Conservation (phyloP, 2,329 filamentous ascomycete species). For the Cladorrhinum sp. region DNA sequence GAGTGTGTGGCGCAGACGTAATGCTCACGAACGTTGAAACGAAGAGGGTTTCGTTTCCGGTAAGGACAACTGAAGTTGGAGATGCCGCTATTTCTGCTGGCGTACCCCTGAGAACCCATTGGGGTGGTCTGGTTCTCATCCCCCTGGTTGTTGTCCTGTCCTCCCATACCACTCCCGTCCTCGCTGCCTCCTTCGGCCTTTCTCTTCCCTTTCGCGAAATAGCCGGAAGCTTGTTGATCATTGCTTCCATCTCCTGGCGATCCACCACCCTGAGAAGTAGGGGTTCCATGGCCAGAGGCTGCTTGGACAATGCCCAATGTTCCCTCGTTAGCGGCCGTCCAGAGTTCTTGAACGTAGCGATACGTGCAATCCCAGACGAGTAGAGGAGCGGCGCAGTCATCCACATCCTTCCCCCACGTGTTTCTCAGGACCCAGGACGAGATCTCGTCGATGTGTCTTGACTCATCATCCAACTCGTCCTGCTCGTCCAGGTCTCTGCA, state of each 20-base stretch:
- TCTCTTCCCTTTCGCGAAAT: constrained; percentile 24
- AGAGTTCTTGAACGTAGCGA: constrained; percentile 26
- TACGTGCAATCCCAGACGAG: constrained; percentile 27
- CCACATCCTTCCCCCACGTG: constrained; percentile 26
- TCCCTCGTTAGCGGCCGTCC: constrained; percentile 19
- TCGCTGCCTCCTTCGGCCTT: constrained; percentile 27
- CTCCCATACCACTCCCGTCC: constrained; percentile 20
- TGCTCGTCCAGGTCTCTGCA: constrained; percentile 13
- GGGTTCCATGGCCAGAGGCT: constrained; percentile 18
- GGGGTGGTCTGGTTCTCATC: constrained; percentile 20
- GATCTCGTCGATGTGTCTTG: constrained; percentile 24
- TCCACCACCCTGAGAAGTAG: constrained; percentile 17
- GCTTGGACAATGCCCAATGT: constrained; percentile 16
- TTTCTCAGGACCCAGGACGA: constrained; percentile 26
- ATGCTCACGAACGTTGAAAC: constrained; percentile 28
- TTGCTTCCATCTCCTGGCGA: constrained; percentile 10
- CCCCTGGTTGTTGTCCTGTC: constrained; percentile 15
- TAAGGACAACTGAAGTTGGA: constrained; percentile 29
- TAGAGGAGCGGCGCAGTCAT: constrained; percentile 26
- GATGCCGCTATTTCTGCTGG: constrained; percentile 15
- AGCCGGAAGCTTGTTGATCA: constrained; percentile 13
- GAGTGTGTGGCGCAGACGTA: constrained; percentile 29
- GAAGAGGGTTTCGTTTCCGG: constrained; percentile 28
- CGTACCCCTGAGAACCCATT: constrained; percentile 16
- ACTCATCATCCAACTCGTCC: constrained; percentile 18